These are phyloP conservation scores for Saccharomycopsis sp. DNA, from an alignment of 805 yeast genomes.

Conservation along the genomic window DNA sequence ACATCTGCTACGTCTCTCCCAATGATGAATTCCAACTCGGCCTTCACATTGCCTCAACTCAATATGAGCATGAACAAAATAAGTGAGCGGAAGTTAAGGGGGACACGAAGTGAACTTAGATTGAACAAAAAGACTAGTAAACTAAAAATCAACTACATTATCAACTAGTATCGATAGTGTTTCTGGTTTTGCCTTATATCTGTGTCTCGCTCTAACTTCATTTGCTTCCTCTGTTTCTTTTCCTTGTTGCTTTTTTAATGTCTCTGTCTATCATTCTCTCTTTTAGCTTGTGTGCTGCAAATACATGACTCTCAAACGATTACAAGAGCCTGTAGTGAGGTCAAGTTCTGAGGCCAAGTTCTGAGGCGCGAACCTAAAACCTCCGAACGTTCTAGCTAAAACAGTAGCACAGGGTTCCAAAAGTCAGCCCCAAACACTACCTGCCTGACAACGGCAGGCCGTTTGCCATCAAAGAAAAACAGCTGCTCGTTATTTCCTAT, in stretches of 20 bases:
- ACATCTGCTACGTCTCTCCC: background rate
- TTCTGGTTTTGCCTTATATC: background rate
- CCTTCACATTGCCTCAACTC: background rate
- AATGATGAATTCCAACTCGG: background rate
- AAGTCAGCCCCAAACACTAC: background rate
- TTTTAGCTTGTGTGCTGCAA: background rate
- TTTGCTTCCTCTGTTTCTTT: constrained; percentile 4
- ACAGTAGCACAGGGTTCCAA: background rate
- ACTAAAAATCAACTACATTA: background rate
- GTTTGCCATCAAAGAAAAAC: constrained; percentile 56
- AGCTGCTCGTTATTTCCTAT: constrained; percentile 42
- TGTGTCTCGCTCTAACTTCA: background rate
- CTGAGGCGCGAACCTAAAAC: background rate
- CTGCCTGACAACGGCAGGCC: background rate
- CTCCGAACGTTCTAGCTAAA: too few species aligned
- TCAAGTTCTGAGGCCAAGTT: background rate
- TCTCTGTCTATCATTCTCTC: constrained; percentile 5
- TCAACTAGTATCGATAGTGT: background rate
- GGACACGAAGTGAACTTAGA: background rate
- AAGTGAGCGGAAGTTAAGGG: background rate
- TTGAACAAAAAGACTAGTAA: background rate
- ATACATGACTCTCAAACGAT: background rate
- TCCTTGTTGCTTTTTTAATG: background rate
- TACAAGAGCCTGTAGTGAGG: too few species aligned
- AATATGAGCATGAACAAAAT: background rate